Evolutionary conservation across 306 rosid species (phyloP).

Genomic region (Chamaecrista fasciculata): DNA sequence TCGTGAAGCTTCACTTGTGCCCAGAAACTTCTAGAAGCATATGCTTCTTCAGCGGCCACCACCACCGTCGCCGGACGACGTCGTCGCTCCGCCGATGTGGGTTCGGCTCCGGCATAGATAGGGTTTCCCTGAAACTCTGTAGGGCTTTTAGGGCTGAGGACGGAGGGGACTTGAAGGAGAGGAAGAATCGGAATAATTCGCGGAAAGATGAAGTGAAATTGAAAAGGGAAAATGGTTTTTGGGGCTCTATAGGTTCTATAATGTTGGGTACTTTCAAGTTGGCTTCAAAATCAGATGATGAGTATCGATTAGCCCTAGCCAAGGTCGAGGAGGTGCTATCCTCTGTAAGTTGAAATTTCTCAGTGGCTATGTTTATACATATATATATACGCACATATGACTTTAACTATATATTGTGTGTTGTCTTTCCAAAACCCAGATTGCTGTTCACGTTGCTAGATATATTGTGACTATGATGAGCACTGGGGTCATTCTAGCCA

Average conservation of each 20-base stretch:
- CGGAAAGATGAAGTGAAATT: constrained; percentile 38
- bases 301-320: constrained; percentile 52
- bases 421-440: constrained; percentile 38
- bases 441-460: constrained; percentile 87
- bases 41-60: constrained; percentile 16
- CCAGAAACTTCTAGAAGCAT: constrained; percentile 43
- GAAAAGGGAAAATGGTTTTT: constrained; percentile 59
- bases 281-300: constrained; percentile 54
- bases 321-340: constrained; percentile 69
- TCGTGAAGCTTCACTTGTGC: constrained; percentile 50
- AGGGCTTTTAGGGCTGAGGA: constrained; percentile 67
- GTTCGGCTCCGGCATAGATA: constrained; percentile 22
- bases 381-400: too few species aligned
- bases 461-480: constrained; percentile 99
- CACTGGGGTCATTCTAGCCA: constrained; percentile 83
- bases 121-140: constrained; percentile 52
- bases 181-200: constrained; percentile 34
- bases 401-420: constrained; percentile 18
- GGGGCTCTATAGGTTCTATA: constrained; percentile 54
- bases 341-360: constrained; percentile 64
- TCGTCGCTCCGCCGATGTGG: constrained; percentile 42
- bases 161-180: constrained; percentile 53
- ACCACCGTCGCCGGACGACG: constrained; percentile 33
- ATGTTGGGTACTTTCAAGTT: constrained; percentile 49
- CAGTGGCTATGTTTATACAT: too few species aligned